Percentiles rank a stretch among this genome's conserved stretches.
Evolutionary conservation across 345 rosid species (phyloP).

Genomic region (Rhizophora mangle): DNA sequence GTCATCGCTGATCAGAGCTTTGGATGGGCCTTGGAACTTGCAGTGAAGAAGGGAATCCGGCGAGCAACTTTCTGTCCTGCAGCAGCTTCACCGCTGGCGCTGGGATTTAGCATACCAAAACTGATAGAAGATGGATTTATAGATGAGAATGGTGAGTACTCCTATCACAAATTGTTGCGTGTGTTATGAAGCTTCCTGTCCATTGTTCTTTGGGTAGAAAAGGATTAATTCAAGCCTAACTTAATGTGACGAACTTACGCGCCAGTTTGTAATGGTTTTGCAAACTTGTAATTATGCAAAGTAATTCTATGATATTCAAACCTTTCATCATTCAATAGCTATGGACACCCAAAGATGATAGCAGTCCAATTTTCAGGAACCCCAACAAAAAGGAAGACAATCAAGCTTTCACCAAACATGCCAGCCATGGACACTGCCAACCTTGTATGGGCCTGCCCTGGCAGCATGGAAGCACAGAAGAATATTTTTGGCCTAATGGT

Average conservation of each 20-base stretch:
- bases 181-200: not conserved
- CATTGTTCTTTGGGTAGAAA: not conserved
- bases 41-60: conserved; percentile 40
- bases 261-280: too few species aligned
- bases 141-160: conserved; percentile 34
- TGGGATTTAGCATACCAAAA: conserved; percentile 31
- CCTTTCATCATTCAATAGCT: too few species aligned
- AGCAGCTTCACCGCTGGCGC: conserved; percentile 33
- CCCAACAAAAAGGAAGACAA: conserved; percentile 1
- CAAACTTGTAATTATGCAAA: too few species aligned
- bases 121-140: conserved; percentile 43
- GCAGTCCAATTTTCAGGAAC: conserved; percentile 23
- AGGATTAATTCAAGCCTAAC: not conserved
- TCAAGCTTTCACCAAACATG: conserved; percentile 22
- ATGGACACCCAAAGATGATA: too few species aligned
- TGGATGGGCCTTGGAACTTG: conserved; percentile 37
- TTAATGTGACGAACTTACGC: too few species aligned
- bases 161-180: not conserved
- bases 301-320: not conserved
- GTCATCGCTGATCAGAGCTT: conserved; percentile 40
- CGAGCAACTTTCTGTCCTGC: conserved; percentile 39
- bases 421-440: conserved; percentile 32
- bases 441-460: conserved; percentile 37
- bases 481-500: conserved; percentile 20
- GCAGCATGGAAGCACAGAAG: conserved; percentile 25